Evolutionary conservation across 1,139 yeast genomes (phyloP).

Genomic region (Geotrichum aggregatum): DNA sequence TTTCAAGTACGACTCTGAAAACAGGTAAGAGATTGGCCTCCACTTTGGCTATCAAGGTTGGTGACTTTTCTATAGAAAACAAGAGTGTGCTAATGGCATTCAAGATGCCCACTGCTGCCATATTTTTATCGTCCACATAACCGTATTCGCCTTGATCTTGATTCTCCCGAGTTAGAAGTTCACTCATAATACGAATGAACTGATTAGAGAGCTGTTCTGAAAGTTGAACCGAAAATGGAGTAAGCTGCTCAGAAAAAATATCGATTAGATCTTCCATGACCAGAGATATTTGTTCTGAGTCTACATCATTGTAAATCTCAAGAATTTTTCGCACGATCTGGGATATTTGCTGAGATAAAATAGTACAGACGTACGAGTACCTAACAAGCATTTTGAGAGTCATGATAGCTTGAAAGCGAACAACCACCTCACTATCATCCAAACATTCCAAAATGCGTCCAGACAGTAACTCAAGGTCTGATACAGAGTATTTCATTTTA

Average conservation of each 20-base stretch:
- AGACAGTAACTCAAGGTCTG: constrained; percentile 52
- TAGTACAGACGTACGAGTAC: constrained; percentile 60
- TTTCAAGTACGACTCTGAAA: constrained; percentile 57
- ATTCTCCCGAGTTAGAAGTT: constrained; percentile 42
- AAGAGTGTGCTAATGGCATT: constrained; percentile 83
- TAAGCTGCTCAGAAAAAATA: constrained; percentile 76
- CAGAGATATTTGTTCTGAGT: constrained; percentile 78
- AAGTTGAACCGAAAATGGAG: constrained; percentile 87
- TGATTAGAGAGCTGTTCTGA: constrained; percentile 78
- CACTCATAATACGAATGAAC: constrained; percentile 67
- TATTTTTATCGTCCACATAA: constrained; percentile 47
- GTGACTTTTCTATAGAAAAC: constrained; percentile 77
- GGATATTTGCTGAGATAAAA: constrained; percentile 62
- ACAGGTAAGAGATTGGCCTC: constrained; percentile 75
- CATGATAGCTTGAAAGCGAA: constrained; percentile 75
- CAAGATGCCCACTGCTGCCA: constrained; percentile 83
- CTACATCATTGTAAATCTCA: constrained; percentile 64
- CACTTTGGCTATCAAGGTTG: constrained; percentile 58
- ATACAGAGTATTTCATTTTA: constrained; percentile 35
- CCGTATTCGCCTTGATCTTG: constrained; percentile 48
- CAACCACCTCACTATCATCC: constrained; percentile 57
- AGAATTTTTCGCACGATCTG: constrained; percentile 79
- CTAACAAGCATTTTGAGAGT: constrained; percentile 76
- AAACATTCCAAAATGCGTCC: constrained; percentile 65
- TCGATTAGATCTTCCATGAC: constrained; percentile 97